Evolutionary conservation across 2,329 filamentous ascomycete species (phyloP).

Genomic region (Aureobasidium sp.): DNA sequence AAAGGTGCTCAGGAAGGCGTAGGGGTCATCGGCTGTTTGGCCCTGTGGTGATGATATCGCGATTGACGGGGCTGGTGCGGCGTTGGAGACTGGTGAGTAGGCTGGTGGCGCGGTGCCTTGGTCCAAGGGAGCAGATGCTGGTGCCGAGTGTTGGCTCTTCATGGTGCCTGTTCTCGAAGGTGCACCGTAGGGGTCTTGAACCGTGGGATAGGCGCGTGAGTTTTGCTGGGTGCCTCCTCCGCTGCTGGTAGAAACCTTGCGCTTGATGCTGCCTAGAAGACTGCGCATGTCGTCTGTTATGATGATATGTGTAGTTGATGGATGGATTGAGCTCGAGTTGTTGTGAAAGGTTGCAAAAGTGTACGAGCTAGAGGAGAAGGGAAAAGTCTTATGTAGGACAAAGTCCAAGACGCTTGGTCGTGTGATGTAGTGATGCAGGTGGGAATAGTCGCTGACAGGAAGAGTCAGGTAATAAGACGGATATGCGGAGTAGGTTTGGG

Average conservation of each 20-base stretch:
- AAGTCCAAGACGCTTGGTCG: background rate
- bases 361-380: background rate
- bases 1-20: constrained; percentile 67
- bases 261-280: constrained; percentile 5
- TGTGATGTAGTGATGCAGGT: constrained; percentile 1
- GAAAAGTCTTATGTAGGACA: background rate
- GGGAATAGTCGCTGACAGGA: background rate
- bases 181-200: background rate
- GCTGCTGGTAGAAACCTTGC: constrained; percentile 6
- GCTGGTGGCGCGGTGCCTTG: constrained; percentile 22
- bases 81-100: constrained; percentile 37
- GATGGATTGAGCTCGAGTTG: background rate
- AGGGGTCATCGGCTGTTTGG: constrained; percentile 51
- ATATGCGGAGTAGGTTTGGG: background rate
- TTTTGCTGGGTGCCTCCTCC: background rate
- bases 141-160: background rate
- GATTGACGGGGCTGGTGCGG: constrained; percentile 23
- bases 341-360: background rate
- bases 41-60: constrained; percentile 15
- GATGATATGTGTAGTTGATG: background rate
- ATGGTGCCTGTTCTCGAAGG: background rate
- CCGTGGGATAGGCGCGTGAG: background rate
- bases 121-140: background rate
- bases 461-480: constrained; percentile 4
- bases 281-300: constrained; percentile 2